Base-by-base conservation (phyloP, 2,329 filamentous ascomycete species). In the Orbilia oligospora region DNA sequence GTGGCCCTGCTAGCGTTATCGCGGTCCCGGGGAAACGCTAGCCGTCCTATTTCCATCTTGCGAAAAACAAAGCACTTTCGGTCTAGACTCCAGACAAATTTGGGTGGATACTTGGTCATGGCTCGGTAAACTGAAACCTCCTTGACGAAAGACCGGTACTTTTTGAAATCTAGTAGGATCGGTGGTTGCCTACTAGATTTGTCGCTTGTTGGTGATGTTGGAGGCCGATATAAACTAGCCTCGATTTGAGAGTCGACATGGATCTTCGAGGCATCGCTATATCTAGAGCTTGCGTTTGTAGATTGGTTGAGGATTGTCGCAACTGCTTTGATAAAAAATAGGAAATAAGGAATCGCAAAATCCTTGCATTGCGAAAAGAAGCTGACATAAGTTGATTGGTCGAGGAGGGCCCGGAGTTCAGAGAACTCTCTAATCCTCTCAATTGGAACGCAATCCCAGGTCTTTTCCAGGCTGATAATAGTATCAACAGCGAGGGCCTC, bases 261-360 rank as follows among this genome's bases (percentile, higher is more conserved):
- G 44, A 69, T 78, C 61, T 78, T 78, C n/a, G 75, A 78, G 10
- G 75, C 75, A 56, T 78, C 75, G 55, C 68, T 78, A 38, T 78
- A 78, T 41, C 75, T 51, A 14, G 68, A 78, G 27, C 75, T 72
- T 12, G 75, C 68, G 46, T 78, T 78, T 33, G 61, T 78, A 14
- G 75, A 78, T 63, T 78, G 75, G 30, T 72, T 78, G 46, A 78
- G 68, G 12, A 72, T 71, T 3, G 68, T 71, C 16, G 75, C 46
- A 24, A 72, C 55, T 20, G 41, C 48, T 20, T 72, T 78, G 22
- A 78, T 27, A 44, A 78, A 78, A 44, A 78, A 78, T 12, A 68
- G 75, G 44, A 78, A 78, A 41, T 78, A 78, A 16, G 75, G 75
- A 6, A 78, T 69, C 5, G 75, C 67, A 65, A 78, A 78, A 33